phyloP scores from a whole-genome alignment of 768 basidiomycete species.

The Tylopilus cervinicoccineus region DNA sequence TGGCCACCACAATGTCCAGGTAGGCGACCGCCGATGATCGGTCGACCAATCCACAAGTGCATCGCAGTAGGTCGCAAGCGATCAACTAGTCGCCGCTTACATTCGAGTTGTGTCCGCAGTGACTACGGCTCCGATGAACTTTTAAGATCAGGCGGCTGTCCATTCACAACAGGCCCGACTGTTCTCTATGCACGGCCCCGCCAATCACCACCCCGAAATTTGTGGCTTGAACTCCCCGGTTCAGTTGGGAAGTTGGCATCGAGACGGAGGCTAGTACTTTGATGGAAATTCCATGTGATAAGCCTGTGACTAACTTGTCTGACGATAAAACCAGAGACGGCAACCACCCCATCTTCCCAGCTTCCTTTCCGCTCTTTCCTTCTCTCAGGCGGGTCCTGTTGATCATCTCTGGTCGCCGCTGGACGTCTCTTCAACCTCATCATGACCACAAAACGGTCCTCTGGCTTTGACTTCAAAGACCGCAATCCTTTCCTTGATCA shows the following conservation, averaged over 20 bases:
- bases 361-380: conserved; percentile 4
- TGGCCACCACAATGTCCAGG: no score
- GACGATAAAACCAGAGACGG: conserved; percentile 2
- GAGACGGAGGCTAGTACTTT: neutral
- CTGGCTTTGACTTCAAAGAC: conserved; percentile 70
- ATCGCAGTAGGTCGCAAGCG: neutral
- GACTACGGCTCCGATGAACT: neutral
- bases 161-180: no score
- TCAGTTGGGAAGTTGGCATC: neutral
- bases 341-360: neutral
- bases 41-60: neutral
- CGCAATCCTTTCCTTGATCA: conserved; percentile 44
- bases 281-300: conserved; percentile 11
- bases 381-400: conserved; percentile 29
- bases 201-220: neutral
- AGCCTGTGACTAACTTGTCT: neutral
- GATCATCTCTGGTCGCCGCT: conserved; percentile 10
- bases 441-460: conserved; percentile 46
- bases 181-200: no score
- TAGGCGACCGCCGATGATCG: no score
- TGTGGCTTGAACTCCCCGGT: no score
- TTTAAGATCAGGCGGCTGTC: no score
- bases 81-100: neutral
- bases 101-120: neutral
- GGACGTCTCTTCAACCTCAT: conserved; percentile 11